A percentile compares a stretch with the other conserved stretches of the same genome.
phyloP scores from a whole-genome alignment of 2,329 filamentous ascomycete species.

The Trichophyton equinum region DNA sequence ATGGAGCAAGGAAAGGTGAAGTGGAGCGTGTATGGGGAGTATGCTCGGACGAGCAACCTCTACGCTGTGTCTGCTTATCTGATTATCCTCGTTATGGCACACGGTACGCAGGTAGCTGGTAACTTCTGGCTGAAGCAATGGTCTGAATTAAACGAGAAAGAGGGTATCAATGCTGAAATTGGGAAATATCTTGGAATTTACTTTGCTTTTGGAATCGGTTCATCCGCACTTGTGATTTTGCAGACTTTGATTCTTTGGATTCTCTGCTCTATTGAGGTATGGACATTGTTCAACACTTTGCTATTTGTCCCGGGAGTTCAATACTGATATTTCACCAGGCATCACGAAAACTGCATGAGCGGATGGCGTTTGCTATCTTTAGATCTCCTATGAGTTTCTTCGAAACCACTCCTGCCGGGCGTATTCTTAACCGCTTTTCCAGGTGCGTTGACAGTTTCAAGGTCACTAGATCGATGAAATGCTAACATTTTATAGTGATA shows the following conservation, averaged over 20 bases:
- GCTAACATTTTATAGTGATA: slow-evolving; percentile 30
- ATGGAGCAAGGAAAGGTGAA: slow-evolving; percentile 95
- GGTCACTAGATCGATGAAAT: not conserved
- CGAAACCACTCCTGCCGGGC: slow-evolving; percentile 89
- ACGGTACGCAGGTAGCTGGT: slow-evolving; percentile 69
- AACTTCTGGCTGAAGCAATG: slow-evolving; percentile 91
- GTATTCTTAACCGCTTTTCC: slow-evolving; percentile 92
- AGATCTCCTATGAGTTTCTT: slow-evolving; percentile 98
- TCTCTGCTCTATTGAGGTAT: slow-evolving; percentile 94
- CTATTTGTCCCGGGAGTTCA: not conserved
- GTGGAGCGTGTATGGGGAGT: slow-evolving; percentile 88
- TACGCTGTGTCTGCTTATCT: slow-evolving; percentile 72
- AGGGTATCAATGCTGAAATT: slow-evolving; percentile 58
- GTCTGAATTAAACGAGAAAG: slow-evolving; percentile 64
- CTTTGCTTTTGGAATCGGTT: slow-evolving; percentile 84
- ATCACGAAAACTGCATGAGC: slow-evolving; percentile 88
- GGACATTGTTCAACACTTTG: not conserved
- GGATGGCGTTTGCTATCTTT: slow-evolving; percentile 96
- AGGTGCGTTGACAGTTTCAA: slow-evolving; percentile 43
- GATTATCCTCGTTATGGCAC: slow-evolving; percentile 61
- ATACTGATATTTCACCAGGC: slow-evolving; percentile 42
- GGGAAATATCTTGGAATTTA: slow-evolving; percentile 92
- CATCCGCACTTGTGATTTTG: slow-evolving; percentile 69
- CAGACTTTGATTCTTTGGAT: slow-evolving; percentile 97
- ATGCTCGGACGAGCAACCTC: slow-evolving; percentile 88